Base-by-base conservation (phyloP, 2,329 filamentous ascomycete species). In the Madurella mycetomatis region DNA sequence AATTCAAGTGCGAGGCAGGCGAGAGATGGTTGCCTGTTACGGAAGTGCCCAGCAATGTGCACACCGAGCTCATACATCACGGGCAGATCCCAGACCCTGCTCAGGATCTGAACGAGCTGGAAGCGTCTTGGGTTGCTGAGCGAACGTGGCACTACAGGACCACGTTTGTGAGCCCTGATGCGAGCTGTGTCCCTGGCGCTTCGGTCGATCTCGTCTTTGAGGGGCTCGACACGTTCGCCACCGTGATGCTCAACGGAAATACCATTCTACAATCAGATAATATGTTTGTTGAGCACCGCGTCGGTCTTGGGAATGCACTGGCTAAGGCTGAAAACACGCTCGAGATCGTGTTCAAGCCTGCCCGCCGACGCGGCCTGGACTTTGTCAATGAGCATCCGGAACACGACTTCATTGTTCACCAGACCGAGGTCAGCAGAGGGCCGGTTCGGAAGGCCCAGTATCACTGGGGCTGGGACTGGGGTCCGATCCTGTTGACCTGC, bases 381-480 rank as follows among this genome's bases (percentile, higher is more conserved):
- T 32, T 62, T 5, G 57, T 62, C 31, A 47, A 57, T 25, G 58
- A 48, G 1, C 61, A 65, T 34, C 54, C 53, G 19, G 59, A 63
- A 39, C 57, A 61, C 49, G 73, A 71, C 5, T 83, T 79, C 68
- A 76, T 67, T 65, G 80, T 66, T 55, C 81, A 66, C 68, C 79
- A 62, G 72, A 81, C 61, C 53, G 82, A 70, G 50, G 64, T 68
- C 17, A 66, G 70, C 32, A 63, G 70, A 18, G 67, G 82, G 12
- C 76, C 76, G 2, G 77, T 82, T 0, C 72, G 85, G n/a, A 88
- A 87, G 64, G 81, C 84, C 1, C 85, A 87, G 66, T 87, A 84
- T 60, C 80, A 86, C 60, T 88, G 82, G 82, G 83, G 85, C 4
- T 88, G 84, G 84, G 84, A 88, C 62, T 87, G 84, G 85, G 85